These are phyloP conservation scores for Helotiales sp. DNA, from an alignment of 2,329 filamentous ascomycete genomes.

Conservation along the genomic window DNA sequence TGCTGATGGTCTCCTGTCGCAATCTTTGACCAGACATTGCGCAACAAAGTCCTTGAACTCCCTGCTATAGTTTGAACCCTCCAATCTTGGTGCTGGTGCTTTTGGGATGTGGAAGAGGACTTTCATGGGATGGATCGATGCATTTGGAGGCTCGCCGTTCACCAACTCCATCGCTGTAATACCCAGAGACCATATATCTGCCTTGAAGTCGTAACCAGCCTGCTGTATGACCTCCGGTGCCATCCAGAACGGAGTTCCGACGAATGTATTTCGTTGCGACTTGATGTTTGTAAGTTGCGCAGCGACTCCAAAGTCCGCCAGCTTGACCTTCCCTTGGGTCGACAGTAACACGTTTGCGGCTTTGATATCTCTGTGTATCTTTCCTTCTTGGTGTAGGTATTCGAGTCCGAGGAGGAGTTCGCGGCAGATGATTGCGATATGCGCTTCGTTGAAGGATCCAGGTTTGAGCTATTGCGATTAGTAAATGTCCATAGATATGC, in stretches of 20 bases:
- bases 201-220: slow-evolving; percentile 82
- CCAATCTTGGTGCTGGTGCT: slow-evolving; percentile 80
- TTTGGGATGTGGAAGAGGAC: slow-evolving; percentile 91
- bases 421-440: slow-evolving; percentile 93
- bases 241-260: slow-evolving; percentile 98
- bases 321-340: slow-evolving; percentile 86
- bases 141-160: slow-evolving; percentile 86
- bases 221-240: slow-evolving; percentile 93
- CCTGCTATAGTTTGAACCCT: slow-evolving; percentile 79
- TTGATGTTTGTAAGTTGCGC: slow-evolving; percentile 97
- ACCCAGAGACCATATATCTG: slow-evolving; percentile 90
- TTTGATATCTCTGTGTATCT: slow-evolving; percentile 97
- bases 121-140: slow-evolving; percentile 89
- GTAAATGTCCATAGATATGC: slow-evolving; percentile 9
- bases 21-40: slow-evolving; percentile 90
- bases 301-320: slow-evolving; percentile 96
- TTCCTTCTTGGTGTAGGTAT: slow-evolving; percentile 91
- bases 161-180: slow-evolving; percentile 92
- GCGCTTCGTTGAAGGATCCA: slow-evolving; percentile 82
- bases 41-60: slow-evolving; percentile 95
- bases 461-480: slow-evolving; percentile 74
- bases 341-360: slow-evolving; percentile 96
- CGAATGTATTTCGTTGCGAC: slow-evolving; percentile 95
- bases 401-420: slow-evolving; percentile 89
- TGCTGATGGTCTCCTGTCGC: slow-evolving; percentile 80